These are phyloP conservation scores for Prunella vulgaris DNA, from an alignment of 257 asterid genomes.

Conservation along the genomic window DNA sequence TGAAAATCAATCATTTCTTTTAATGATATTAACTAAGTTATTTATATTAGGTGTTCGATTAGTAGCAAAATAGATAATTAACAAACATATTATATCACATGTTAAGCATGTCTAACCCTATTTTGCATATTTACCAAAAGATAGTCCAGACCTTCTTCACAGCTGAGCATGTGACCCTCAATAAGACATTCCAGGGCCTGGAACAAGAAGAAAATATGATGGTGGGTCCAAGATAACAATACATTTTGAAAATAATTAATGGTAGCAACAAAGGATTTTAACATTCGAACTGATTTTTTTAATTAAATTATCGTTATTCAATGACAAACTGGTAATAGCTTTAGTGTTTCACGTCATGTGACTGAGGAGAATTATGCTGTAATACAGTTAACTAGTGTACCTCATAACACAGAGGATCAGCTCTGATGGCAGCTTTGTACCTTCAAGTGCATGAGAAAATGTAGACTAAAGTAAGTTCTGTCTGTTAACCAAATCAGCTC, in stretches of 20 bases:
- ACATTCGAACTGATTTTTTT: conserved; percentile 5
- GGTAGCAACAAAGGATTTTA: conserved; percentile 6
- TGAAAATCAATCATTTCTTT: conserved; percentile 17
- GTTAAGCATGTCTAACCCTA: conserved; percentile 4
- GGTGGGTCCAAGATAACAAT: conserved; percentile 12
- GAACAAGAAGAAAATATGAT: conserved; percentile 20
- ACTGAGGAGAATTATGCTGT: conserved; percentile 16
- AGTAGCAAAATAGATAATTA: conserved; percentile 13
- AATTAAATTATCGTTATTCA: neutral
- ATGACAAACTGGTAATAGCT: neutral
- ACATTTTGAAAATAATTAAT: neutral
- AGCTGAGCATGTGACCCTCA: conserved; percentile 95
- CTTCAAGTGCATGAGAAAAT: conserved; percentile 42
- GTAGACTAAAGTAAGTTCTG: conserved; percentile 20
- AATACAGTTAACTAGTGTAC: conserved; percentile 33
- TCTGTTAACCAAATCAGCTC: conserved; percentile 6
- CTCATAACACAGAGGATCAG: conserved; percentile 98
- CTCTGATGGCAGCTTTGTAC: conserved; percentile 98
- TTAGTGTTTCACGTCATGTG: conserved; percentile 6
- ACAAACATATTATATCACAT: neutral
- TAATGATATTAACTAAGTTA: neutral
- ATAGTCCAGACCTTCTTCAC: conserved; percentile 71
- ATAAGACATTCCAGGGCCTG: conserved; percentile 96
- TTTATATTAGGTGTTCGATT: conserved; percentile 9
- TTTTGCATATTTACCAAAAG: neutral